Conservation (phyloP, 2,329 filamentous ascomycete species). For the Alternaria solani region DNA sequence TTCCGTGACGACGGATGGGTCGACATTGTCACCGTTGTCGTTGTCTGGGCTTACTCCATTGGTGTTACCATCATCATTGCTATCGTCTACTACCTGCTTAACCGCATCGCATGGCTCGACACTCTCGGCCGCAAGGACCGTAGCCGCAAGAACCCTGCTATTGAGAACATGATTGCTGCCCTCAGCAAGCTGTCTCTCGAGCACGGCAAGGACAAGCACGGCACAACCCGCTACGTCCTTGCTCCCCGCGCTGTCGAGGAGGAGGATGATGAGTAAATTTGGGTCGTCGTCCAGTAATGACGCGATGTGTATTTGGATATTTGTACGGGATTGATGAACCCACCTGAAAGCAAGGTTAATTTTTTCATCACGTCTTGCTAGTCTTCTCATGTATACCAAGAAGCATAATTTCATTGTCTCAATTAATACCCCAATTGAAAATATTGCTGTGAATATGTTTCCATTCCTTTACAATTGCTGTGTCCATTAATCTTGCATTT, state of each 20-base stretch:
- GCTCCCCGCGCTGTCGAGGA: slow-evolving; percentile 58
- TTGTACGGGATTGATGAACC: slow-evolving; percentile 37
- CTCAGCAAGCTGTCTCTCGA: slow-evolving; percentile 70
- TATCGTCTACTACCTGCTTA: slow-evolving; percentile 70
- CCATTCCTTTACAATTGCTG: not conserved
- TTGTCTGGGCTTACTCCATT: slow-evolving; percentile 72
- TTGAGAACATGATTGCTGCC: slow-evolving; percentile 72
- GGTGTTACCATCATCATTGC: slow-evolving; percentile 71
- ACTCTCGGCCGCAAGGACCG: slow-evolving; percentile 71
- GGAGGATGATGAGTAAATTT: slow-evolving; percentile 56
- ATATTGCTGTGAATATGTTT: not conserved
- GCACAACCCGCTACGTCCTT: slow-evolving; percentile 55
- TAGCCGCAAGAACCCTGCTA: slow-evolving; percentile 67
- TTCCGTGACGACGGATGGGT: slow-evolving; percentile 61
- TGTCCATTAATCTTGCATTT: not conserved
- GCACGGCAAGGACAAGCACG: slow-evolving; percentile 63
- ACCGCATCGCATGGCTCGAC: slow-evolving; percentile 66
- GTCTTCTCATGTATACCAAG: slow-evolving; percentile 42
- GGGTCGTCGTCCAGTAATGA: slow-evolving; percentile 28
- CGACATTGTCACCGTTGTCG: slow-evolving; percentile 70
- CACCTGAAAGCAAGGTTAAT: slow-evolving; percentile 36
- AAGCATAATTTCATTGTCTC: slow-evolving; percentile 41
- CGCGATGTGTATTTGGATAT: slow-evolving; percentile 39
- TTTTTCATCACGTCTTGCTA: slow-evolving; percentile 39
- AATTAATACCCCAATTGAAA: slow-evolving; percentile 25